phyloP scores from a whole-genome alignment of 2,329 filamentous ascomycete genomes.

The Epichloe gansuensis region DNA sequence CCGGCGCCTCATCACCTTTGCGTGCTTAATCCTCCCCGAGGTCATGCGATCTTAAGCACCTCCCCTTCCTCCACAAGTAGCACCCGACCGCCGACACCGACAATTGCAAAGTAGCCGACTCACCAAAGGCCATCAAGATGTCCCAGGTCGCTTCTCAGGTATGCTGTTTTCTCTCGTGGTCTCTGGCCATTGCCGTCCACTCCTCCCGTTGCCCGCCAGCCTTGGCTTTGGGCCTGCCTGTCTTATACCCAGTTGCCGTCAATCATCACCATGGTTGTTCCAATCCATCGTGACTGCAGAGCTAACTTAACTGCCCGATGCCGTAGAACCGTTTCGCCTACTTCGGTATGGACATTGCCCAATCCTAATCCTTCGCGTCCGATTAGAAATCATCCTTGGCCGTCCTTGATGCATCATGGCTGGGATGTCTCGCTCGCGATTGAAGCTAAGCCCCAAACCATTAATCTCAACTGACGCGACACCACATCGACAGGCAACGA shows the following conservation, averaged over 20 bases:
- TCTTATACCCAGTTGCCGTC: background rate
- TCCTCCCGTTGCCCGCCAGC: background rate
- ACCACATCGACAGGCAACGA: constrained; percentile 39
- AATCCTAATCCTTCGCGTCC: constrained; percentile 12
- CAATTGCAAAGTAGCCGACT: constrained; percentile 23
- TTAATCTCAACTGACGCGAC: constrained; percentile 6
- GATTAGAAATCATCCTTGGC: constrained; percentile 7
- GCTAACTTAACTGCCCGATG: background rate
- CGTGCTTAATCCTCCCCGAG: constrained; percentile 16
- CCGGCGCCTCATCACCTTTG: constrained; percentile 7
- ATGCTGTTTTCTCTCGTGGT: constrained; percentile 17
- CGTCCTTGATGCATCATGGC: background rate
- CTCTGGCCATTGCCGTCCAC: background rate
- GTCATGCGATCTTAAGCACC: constrained; percentile 28
- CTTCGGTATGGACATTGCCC: constrained; percentile 60
- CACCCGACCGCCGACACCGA: constrained; percentile 28
- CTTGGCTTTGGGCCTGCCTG: background rate
- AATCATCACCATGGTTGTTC: background rate
- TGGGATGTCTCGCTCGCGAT: background rate
- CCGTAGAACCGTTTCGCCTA: constrained; percentile 90
- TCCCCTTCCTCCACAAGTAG: constrained; percentile 20
- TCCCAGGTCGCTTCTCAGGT: constrained; percentile 48
- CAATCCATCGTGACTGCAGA: background rate
- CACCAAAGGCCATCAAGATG: constrained; percentile 37
- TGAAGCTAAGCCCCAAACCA: background rate